Percentiles rank a stretch among this genome's conserved stretches.
phyloP scores from a whole-genome alignment of 495 filamentous ascomycete species.

The Annulohypoxylon maeteangense region DNA sequence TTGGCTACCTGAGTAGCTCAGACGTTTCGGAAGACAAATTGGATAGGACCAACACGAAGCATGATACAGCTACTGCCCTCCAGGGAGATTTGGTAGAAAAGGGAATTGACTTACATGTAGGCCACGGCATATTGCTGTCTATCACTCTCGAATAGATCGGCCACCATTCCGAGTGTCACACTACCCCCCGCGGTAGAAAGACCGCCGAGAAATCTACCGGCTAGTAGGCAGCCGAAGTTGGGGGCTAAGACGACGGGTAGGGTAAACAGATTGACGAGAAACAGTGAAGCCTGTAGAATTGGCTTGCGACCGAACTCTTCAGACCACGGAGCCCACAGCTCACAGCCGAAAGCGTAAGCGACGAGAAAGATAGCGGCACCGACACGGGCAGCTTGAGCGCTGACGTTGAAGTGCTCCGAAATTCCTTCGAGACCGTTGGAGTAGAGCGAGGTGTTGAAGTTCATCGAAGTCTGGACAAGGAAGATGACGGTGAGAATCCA shows the following conservation, averaged over 20 bases:
- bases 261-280: conserved; percentile 80
- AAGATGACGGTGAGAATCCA: conserved; percentile 78
- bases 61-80: background rate
- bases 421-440: conserved; percentile 71
- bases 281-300: conserved; percentile 74
- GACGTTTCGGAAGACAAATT: background rate
- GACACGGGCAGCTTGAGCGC: conserved; percentile 69
- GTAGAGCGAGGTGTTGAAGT: conserved; percentile 83
- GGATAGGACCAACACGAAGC: background rate
- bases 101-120: conserved; percentile 53
- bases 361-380: conserved; percentile 79
- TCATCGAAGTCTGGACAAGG: conserved; percentile 83
- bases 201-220: conserved; percentile 73
- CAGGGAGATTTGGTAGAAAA: background rate
- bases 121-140: conserved; percentile 79
- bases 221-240: conserved; percentile 74
- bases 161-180: conserved; percentile 84
- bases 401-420: conserved; percentile 69
- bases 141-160: conserved; percentile 80
- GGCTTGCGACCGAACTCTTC: conserved; percentile 82
- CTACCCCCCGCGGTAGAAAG: conserved; percentile 80
- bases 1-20: background rate
- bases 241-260: conserved; percentile 76
- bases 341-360: conserved; percentile 80
- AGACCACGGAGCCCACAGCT: conserved; percentile 85